These are phyloP conservation scores for Flueggea neowawraea DNA, from an alignment of 441 rosid species.

Conservation along the genomic window DNA sequence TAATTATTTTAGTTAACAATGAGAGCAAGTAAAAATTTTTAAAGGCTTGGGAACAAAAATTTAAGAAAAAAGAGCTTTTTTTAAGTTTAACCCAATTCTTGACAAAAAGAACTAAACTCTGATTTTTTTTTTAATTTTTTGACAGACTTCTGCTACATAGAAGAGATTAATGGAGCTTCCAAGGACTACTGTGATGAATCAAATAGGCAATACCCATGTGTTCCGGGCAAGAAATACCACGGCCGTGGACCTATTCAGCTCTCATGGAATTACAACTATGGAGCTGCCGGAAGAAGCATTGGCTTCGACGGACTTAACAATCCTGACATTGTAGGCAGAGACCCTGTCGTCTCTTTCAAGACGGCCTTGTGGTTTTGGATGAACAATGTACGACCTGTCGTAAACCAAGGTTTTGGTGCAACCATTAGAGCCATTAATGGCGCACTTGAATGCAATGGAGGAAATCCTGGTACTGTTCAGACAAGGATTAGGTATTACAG, in stretches of 20 bases:
- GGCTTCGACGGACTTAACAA: conserved; percentile 8
- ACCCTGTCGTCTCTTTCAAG: conserved; percentile 38
- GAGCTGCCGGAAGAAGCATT: conserved; percentile 15
- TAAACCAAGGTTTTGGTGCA: conserved; percentile 46
- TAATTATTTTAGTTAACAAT: too few species aligned
- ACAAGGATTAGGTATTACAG: conserved; percentile 30
- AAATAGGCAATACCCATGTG: conserved; percentile 15
- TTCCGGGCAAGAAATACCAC: conserved; percentile 17
- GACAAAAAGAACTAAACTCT: too few species aligned
- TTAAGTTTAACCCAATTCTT: too few species aligned
- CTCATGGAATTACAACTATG: conserved; percentile 30
- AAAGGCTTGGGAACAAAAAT: too few species aligned
- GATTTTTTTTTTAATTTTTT: too few species aligned
- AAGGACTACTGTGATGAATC: conserved; percentile 15
- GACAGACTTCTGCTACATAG: conserved; percentile 29
- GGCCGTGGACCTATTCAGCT: conserved; percentile 28
- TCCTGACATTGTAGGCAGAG: conserved; percentile 18
- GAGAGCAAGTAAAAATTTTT: too few species aligned
- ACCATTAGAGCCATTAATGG: conserved; percentile 55
- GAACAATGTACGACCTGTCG: conserved; percentile 35
- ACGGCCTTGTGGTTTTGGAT: conserved; percentile 56
- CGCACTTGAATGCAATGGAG: conserved; percentile 34
- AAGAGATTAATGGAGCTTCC: conserved; percentile 24
- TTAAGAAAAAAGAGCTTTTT: too few species aligned
- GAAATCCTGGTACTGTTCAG: conserved; percentile 22